Conservation (phyloP, 495 filamentous ascomycete species). For the Podospora pseudocomata region DNA sequence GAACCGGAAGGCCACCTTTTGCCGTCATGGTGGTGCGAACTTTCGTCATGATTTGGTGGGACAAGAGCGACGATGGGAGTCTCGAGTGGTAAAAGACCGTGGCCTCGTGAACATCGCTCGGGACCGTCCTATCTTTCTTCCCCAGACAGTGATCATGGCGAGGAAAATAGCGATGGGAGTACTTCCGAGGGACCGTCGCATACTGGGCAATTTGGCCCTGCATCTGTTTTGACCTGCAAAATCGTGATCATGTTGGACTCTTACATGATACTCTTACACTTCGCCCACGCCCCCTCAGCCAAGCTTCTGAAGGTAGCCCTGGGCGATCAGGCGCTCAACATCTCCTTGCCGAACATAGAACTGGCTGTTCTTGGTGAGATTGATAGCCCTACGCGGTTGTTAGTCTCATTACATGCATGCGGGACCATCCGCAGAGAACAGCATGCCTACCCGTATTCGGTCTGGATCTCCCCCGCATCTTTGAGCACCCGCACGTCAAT, state of each 20-base stretch:
- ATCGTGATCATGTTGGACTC: neutral
- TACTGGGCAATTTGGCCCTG: conserved; percentile 1
- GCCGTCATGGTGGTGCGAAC: conserved; percentile 31
- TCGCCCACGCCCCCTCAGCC: conserved; percentile 74
- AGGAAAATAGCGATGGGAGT: neutral
- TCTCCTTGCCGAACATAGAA: conserved; percentile 96
- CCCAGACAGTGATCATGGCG: neutral
- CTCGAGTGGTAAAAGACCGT: neutral
- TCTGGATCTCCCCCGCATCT: conserved; percentile 98
- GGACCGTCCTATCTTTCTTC: neutral
- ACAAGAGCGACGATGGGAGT: neutral
- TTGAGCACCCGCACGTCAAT: conserved; percentile 96
- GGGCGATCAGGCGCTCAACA: conserved; percentile 89
- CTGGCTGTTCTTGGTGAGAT: conserved; percentile 95
- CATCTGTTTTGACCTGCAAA: neutral
- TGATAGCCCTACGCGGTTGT: conserved; percentile 70
- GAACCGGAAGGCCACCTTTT: conserved; percentile 24
- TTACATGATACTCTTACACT: conserved; percentile 26
- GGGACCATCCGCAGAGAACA: conserved; percentile 3
- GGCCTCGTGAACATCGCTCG: neutral
- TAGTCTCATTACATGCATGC: conserved; percentile 3
- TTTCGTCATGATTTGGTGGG: conserved; percentile 19
- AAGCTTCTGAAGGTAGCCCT: conserved; percentile 94
- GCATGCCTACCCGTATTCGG: conserved; percentile 84
- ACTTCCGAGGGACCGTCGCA: neutral